Base-by-base conservation (phyloP, 75 land plant species). In the Pinus taeda region DNA sequence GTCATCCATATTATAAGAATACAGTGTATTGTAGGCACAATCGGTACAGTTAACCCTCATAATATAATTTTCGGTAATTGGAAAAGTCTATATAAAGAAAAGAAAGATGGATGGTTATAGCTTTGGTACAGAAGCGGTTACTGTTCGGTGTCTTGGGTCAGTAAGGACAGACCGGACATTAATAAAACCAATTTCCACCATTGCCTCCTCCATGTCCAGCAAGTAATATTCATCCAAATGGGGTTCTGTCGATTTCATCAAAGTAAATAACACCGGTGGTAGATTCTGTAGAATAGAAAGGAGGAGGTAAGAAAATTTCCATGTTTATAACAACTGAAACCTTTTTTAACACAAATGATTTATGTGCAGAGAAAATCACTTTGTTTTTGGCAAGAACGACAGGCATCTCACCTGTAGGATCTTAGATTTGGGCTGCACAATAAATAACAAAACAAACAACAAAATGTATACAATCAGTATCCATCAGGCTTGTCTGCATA, bases 191-290 rank as follows among this genome's bases (percentile, higher is more conserved):
- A 70, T 82, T 60, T 86, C 87, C 71, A 76, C 73, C 90, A 95
- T 81, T 64, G 80, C 76, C 62, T 71, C 80, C 77, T 93, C 96
- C 70, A 95, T 82, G 80, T 95, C 90, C 57, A 90, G 60, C 6
- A 82, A 63, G 77, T 88, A 95, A 77, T 93, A 95, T 77, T 95
- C 98, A 77, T 95, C 96, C 71, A 93, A 77, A 87, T 89, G 87
- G 62, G 96, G 98, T 63, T 95, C 98, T 3, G 98, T 93, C 75
- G 89, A 85, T 82, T 91, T 95, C 93, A 91, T 83, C 70, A 95
- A 74, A 21, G 98, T 93, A 75, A 93, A 95, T 53, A 93, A 14
- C 30, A 80, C 89, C 22, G 93, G 91, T 18, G 93, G 80, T 71
- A 91, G 63, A 65, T 84, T 82, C 91, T 91, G 75, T 49, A 76